These are phyloP conservation scores for Vanrija humicola DNA, from an alignment of 1,284 basidiomycete species.

Conservation along the genomic window DNA sequence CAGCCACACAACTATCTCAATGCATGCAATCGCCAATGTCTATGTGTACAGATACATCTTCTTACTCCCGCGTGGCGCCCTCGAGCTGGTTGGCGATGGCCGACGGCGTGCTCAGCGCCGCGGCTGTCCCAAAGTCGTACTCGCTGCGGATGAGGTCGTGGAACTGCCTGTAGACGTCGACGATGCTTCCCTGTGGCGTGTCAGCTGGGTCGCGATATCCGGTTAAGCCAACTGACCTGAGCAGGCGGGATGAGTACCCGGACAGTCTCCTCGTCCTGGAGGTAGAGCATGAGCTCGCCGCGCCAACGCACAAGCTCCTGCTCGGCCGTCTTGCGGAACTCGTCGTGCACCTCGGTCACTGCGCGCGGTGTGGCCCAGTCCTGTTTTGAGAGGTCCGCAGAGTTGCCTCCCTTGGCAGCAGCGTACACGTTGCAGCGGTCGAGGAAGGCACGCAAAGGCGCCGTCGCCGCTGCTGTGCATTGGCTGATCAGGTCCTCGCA, in stretches of 20 bases:
- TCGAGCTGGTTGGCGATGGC: constrained; percentile 27
- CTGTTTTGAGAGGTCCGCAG: constrained; percentile 53
- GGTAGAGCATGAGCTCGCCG: constrained; percentile 62
- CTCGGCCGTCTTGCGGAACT: constrained; percentile 53
- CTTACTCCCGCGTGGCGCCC: too few relatives aligned
- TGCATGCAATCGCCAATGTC: not conserved
- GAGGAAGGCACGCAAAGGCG: constrained; percentile 60
- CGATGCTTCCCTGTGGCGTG: constrained; percentile 55
- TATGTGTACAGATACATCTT: not conserved
- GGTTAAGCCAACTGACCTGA: constrained; percentile 44
- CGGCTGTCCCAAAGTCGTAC: constrained; percentile 50
- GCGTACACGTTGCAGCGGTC: constrained; percentile 52
- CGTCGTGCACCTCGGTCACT: constrained; percentile 54
- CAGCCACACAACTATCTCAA: not conserved
- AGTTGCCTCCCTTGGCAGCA: constrained; percentile 20
- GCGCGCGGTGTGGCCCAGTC: constrained; percentile 51
- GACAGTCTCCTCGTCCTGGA: constrained; percentile 73
- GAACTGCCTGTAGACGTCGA: constrained; percentile 68
- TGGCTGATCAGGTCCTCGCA: constrained; percentile 75
- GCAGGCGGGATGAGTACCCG: constrained; percentile 70
- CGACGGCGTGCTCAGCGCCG: constrained; percentile 44
- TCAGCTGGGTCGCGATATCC: constrained; percentile 2
- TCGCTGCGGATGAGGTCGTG: constrained; percentile 54
- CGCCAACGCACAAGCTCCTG: constrained; percentile 59
- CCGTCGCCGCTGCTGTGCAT: constrained; percentile 55